Evolutionary conservation across 345 rosid species (phyloP).

Genomic region (Eucalyptus caleyi): DNA sequence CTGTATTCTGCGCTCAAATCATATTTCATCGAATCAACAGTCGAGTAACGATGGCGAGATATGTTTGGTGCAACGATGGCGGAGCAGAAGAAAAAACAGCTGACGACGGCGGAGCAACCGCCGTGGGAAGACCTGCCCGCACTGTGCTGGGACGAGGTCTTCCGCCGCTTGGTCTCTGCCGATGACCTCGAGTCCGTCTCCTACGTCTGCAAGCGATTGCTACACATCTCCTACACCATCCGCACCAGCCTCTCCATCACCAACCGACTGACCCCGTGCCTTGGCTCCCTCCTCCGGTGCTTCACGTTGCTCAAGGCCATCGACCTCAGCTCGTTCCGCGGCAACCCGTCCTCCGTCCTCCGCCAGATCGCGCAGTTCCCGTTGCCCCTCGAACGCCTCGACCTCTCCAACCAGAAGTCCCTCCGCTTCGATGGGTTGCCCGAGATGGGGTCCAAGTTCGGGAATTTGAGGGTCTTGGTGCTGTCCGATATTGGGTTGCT

Average conservation of each 20-base stretch:
- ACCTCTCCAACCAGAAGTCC: slow-evolving; percentile 9
- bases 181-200: slow-evolving; percentile 40
- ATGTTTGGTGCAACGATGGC: neutral
- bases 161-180: slow-evolving; percentile 18
- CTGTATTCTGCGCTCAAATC: too few species aligned
- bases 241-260: slow-evolving; percentile 35
- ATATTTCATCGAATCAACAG: too few species aligned
- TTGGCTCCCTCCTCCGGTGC: slow-evolving; percentile 26
- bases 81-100: neutral
- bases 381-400: slow-evolving; percentile 24
- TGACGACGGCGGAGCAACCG: neutral
- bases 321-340: slow-evolving; percentile 5
- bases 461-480: slow-evolving; percentile 25
- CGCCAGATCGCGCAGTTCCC: slow-evolving; percentile 17
- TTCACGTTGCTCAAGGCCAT: slow-evolving; percentile 17
- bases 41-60: too few species aligned
- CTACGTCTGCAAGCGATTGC: slow-evolving; percentile 38
- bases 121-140: slow-evolving; percentile 23
- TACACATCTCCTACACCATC: slow-evolving; percentile 36
- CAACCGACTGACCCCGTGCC: slow-evolving; percentile 5
- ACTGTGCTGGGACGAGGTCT: slow-evolving; percentile 68
- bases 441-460: slow-evolving; percentile 6
- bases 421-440: slow-evolving; percentile 20
- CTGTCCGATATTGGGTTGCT: slow-evolving; percentile 4
- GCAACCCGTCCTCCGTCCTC: slow-evolving; percentile 12